Conservation (phyloP, 2,329 filamentous ascomycete genomes). For the Fusarium brachygibbosum region DNA sequence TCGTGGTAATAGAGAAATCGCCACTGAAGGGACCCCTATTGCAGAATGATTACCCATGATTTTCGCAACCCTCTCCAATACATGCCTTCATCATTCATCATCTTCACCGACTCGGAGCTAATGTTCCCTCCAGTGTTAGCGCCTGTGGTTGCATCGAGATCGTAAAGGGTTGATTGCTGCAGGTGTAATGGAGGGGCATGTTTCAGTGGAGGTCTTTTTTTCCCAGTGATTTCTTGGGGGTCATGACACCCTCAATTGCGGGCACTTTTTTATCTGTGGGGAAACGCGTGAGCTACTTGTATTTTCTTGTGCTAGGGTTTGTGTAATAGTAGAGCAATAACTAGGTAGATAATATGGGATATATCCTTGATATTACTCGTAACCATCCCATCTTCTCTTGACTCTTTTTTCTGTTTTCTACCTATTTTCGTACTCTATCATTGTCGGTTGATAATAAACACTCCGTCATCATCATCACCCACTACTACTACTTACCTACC, state of each 20-base stretch:
- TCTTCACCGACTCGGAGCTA: conserved; percentile 46
- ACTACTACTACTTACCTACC: not conserved
- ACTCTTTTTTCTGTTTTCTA: conserved; percentile 12
- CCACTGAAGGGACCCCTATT: conserved; percentile 31
- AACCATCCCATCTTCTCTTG: conserved; percentile 9
- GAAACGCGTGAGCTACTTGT: conserved; percentile 47
- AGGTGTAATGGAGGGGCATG: conserved; percentile 5
- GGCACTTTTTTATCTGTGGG: conserved; percentile 43
- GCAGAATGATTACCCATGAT: conserved; percentile 18
- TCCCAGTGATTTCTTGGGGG: conserved; percentile 12
- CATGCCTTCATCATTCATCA: conserved; percentile 22
- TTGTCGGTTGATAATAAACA: conserved; percentile 11
- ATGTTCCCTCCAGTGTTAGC: conserved; percentile 34
- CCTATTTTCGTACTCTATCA: conserved; percentile 21
- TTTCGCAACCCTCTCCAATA: conserved; percentile 8
- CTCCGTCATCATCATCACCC: not conserved
- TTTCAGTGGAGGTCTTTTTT: conserved; percentile 13
- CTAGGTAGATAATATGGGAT: conserved; percentile 1
- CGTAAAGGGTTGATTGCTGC: conserved; percentile 11
- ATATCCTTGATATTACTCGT: conserved; percentile 26
- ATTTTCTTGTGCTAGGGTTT: conserved; percentile 26
- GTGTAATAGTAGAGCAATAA: not conserved
- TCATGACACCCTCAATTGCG: conserved; percentile 31
- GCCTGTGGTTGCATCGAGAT: conserved; percentile 33
- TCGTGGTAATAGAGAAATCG: not conserved